phyloP scores from a whole-genome alignment of 495 filamentous ascomycete species.

The Xylaria bambusicola region DNA sequence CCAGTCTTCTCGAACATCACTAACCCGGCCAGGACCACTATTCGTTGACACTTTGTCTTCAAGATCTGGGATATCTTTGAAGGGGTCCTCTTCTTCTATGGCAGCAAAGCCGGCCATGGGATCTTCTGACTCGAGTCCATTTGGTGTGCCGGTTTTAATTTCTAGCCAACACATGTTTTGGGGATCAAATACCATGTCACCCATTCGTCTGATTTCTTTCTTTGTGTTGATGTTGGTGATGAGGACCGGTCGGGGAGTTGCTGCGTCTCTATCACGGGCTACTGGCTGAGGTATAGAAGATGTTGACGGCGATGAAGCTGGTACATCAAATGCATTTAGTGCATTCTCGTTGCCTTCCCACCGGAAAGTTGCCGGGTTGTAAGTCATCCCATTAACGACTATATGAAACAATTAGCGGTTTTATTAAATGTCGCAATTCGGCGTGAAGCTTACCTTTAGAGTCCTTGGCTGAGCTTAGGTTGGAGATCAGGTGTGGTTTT shows the following conservation, averaged over 20 bases:
- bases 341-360: constrained; percentile 98
- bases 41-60: constrained; percentile 49
- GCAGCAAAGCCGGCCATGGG: constrained; percentile 77
- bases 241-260: constrained; percentile 81
- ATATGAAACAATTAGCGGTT: constrained; percentile 28
- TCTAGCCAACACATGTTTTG: constrained; percentile 95
- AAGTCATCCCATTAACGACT: constrained; percentile 93
- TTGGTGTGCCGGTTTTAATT: constrained; percentile 48
- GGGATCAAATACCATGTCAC: constrained; percentile 97
- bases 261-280: constrained; percentile 52
- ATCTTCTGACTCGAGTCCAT: constrained; percentile 43
- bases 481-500: constrained; percentile 54
- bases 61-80: constrained; percentile 58
- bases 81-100: constrained; percentile 64
- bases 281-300: constrained; percentile 49
- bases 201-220: constrained; percentile 83
- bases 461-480: constrained; percentile 49
- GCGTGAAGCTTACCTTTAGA: constrained; percentile 45
- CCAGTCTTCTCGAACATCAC: constrained; percentile 72
- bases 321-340: constrained; percentile 70
- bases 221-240: constrained; percentile 81
- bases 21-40: constrained; percentile 39
- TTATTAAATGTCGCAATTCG: too few relatives aligned
- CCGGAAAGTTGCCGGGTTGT: constrained; percentile 77
- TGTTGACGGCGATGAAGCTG: constrained; percentile 49